Conservation (phyloP, 345 rosid species). For the Populus tremula region DNA sequence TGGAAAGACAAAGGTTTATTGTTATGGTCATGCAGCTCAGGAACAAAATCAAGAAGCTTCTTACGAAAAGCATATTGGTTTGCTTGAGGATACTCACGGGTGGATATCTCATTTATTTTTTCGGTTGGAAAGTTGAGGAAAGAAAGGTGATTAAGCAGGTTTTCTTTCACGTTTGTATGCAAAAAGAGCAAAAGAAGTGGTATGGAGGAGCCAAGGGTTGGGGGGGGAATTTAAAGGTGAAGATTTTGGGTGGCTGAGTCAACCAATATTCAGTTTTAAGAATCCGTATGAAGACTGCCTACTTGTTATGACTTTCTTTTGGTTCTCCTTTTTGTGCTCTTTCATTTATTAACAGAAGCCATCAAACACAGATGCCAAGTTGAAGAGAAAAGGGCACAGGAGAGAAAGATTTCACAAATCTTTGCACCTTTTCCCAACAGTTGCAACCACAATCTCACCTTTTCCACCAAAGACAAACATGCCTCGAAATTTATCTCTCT, state of each 20-base stretch:
- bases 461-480: conserved; percentile 48
- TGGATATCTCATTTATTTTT: conserved; percentile 40
- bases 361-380: conserved; percentile 50
- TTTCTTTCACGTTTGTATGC: conserved; percentile 14
- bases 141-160: conserved; percentile 28
- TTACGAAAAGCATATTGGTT: conserved; percentile 46
- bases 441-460: conserved; percentile 59
- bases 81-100: conserved; percentile 37
- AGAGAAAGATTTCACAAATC: conserved; percentile 78
- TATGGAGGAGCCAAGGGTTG: conserved; percentile 34
- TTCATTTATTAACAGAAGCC: conserved; percentile 47
- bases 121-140: conserved; percentile 17
- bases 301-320: conserved; percentile 45
- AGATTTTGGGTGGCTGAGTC: conserved; percentile 52
- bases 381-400: conserved; percentile 56
- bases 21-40: conserved; percentile 57
- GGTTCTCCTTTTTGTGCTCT: conserved; percentile 36
- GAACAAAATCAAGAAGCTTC: conserved; percentile 57
- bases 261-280: conserved; percentile 51
- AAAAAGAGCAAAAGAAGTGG: conserved; percentile 24
- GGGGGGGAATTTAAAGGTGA: conserved; percentile 54
- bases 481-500: conserved; percentile 31
- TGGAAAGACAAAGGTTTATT: conserved; percentile 58
- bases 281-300: conserved; percentile 69
- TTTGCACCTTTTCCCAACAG: conserved; percentile 73